Evolutionary conservation across 2,329 filamentous ascomycete genomes (phyloP), one percentile per base, ranked within the genome.

Genomic region (Aspergillus brunneoviolaceus): DNA sequence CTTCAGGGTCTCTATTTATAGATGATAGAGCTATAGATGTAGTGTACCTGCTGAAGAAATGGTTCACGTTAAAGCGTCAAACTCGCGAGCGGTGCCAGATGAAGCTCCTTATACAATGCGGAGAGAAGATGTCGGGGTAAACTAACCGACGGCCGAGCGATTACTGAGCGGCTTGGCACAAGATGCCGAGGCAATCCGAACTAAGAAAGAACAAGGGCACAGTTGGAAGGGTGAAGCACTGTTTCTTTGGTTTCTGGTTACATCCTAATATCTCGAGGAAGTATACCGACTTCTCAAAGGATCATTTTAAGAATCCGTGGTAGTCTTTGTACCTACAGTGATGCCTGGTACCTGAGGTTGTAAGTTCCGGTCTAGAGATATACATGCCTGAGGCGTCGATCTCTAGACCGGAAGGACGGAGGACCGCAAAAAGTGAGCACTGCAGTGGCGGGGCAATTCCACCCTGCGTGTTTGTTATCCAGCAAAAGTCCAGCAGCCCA

Each of bases 171-270:
- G 27, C 49, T 47, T 33, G 49, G 50, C 21, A 59, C 14, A 67
- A 64, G 52, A 59, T 62, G 54, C 72, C 72, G 70, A 72, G 72
- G 71, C 65, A 67, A 63, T 54, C 42, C 58, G 60, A 49, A 9
- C 50, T 39, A 49, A 35, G 33, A 51, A 54, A 23, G 33, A 55
- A 49, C 27, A 16, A 57, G 31, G 35, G 49, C 53, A 39, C 50
- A 31, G 12, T 9, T 19, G 7, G 19, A 5, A 45, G 16, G 6
- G 14, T 45, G 12, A 16, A 16, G 16, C 12, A 3, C 10, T 16
- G 33, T 16, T 10, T 16, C 7, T 6, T 10, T 29, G 7, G 9
- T 2, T 29, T 6, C 27, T 10, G 27, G 27, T 29, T 9, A 29
- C 27, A 7, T 23, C 4, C 12, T 33, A 3, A 10, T 12, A 14